Base-by-base conservation (phyloP, 2,329 filamentous ascomycete species). In the Nothophaeocryptopus gaeumannii region DNA sequence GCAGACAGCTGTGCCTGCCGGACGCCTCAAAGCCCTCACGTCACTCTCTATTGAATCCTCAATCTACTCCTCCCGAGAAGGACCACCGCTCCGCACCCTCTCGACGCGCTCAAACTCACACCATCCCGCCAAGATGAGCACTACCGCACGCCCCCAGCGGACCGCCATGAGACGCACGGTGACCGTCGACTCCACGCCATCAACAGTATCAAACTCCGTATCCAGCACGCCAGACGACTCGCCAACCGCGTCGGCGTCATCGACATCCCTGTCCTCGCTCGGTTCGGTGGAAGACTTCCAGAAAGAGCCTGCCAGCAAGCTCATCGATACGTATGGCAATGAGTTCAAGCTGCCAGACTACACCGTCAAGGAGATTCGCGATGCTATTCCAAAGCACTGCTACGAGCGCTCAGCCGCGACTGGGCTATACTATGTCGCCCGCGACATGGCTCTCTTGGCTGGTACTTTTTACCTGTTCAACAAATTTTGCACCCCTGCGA, bases 321-420 rank as follows among this genome's bases (percentile, higher is more conserved):
- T 99, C 61, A 66, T 93, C 58, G 91, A 99, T 75, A 92, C 89
- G 10, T 93, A 95, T 70, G 93, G 93, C 73, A 96, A 97, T 73
- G 81, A 90, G 66, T 99, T 99, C 77, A 79, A 89, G 72, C 80
- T 95, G 50, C 93, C 93, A 61, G 86, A 97, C 74, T 99, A 87
- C 78, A 95, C 90, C 68, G 95, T 99, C 80, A 96, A 96, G 79
- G 83, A 99, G 69, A 92, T 99, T 69, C 86, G 89, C 66, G 88
- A 96, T 74, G 93, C 93, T 70, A 99, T 99, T 62, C 93, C 93
- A 58, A 89, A 91, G 74, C 93, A 96, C 80, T 99, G 93, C 81
- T 97, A 87, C 72, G 80, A 96, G 77, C 86, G 93, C 54, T 95
- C 89, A 39, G 88, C 82, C 54, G 69, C 82, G 58, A 83, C 76